phyloP scores from a whole-genome alignment of 768 basidiomycete species.

The Termitomyces heimii region DNA sequence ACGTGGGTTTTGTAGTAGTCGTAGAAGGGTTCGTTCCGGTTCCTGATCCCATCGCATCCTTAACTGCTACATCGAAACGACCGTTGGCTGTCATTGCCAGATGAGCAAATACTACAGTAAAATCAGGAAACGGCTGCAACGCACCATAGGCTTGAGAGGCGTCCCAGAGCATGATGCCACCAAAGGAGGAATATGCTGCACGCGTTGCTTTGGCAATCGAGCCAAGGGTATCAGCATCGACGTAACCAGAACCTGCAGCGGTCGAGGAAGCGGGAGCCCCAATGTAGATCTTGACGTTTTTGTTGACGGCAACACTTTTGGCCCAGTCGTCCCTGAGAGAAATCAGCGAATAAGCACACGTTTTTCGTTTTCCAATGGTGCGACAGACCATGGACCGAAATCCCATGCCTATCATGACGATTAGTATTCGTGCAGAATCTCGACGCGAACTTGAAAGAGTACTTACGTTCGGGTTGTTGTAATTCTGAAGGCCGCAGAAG shows the following conservation, averaged over 20 bases:
- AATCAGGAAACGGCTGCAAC: conserved; percentile 8
- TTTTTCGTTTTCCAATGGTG: background rate
- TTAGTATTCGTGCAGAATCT: background rate
- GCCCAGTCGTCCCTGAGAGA: conserved; percentile 48
- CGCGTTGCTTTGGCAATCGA: conserved; percentile 34
- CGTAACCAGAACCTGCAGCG: conserved; percentile 53
- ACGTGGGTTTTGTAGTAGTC: conserved; percentile 11
- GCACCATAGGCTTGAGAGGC: conserved; percentile 35
- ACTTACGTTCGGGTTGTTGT: conserved; percentile 33
- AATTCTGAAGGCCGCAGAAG: conserved; percentile 29
- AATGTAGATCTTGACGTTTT: conserved; percentile 49
- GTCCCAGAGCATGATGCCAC: conserved; percentile 45
- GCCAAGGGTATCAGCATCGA: conserved; percentile 36
- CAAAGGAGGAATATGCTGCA: conserved; percentile 46
- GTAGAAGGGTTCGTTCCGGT: conserved; percentile 8
- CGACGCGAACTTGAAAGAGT: no score
- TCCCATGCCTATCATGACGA: conserved; percentile 32
- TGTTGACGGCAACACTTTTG: conserved; percentile 44
- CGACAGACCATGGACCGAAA: conserved; percentile 36
- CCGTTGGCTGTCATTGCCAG: conserved; percentile 25
- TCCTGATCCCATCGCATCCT: conserved; percentile 30
- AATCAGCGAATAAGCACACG: background rate
- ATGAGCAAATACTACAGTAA: background rate
- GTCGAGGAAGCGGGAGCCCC: conserved; percentile 47
- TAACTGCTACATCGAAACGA: conserved; percentile 35